Percentiles rank a stretch among this genome's conserved stretches.
These are phyloP conservation scores for Tetracladium marchalianum DNA, from an alignment of 495 filamentous ascomycete species.

Conservation along the genomic window DNA sequence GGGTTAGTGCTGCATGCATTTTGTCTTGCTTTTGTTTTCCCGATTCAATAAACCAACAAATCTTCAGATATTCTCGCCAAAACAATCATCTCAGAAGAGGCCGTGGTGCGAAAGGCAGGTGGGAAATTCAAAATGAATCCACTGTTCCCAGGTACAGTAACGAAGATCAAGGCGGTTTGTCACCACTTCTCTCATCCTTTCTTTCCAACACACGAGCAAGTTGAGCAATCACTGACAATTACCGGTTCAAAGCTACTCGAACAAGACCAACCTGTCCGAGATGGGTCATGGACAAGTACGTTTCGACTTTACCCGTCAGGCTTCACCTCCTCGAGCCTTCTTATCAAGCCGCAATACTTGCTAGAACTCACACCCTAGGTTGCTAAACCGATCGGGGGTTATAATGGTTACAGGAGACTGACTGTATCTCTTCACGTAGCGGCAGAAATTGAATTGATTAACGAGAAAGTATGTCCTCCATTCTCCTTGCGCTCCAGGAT, in stretches of 20 bases:
- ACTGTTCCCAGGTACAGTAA: slow-evolving; percentile 18
- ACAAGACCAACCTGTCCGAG: slow-evolving; percentile 22
- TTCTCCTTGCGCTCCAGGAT: neutral
- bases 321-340: too few relatives aligned
- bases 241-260: slow-evolving; percentile 16
- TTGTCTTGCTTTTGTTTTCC: neutral
- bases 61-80: slow-evolving; percentile 19
- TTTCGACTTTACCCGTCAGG: too few relatives aligned
- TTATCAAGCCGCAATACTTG: too few relatives aligned
- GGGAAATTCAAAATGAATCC: slow-evolving; percentile 24
- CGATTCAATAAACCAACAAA: neutral
- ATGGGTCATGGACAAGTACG: slow-evolving; percentile 19
- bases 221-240: neutral
- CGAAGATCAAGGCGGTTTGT: slow-evolving; percentile 17
- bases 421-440: neutral
- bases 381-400: too few relatives aligned
- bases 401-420: too few relatives aligned
- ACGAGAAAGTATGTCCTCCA: slow-evolving; percentile 18
- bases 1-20: neutral
- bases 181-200: neutral
- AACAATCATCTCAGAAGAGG: slow-evolving; percentile 21
- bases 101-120: slow-evolving; percentile 21
- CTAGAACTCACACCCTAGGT: too few relatives aligned
- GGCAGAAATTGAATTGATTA: slow-evolving; percentile 24
- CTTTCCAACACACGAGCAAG: neutral